A percentile compares a stretch with the other conserved stretches of the same genome.
These are phyloP conservation scores for Zizania palustris DNA, from an alignment of 202 grass and related monocot species.

Conservation along the genomic window DNA sequence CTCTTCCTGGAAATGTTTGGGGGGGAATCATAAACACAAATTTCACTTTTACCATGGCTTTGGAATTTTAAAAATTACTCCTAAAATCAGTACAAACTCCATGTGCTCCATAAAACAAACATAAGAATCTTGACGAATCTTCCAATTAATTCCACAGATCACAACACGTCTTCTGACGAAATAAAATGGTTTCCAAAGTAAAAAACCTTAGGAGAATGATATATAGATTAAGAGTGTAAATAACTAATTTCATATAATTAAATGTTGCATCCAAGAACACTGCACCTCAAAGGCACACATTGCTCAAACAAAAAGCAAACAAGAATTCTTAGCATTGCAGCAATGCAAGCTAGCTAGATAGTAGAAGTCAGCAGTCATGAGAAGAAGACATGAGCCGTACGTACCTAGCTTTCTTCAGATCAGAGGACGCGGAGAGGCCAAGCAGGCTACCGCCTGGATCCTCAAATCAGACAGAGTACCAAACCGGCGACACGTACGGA, in stretches of 20 bases:
- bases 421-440: background rate
- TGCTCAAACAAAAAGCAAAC: background rate
- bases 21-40: background rate
- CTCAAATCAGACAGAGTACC: background rate
- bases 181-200: background rate
- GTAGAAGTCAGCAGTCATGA: background rate
- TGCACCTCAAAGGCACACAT: background rate
- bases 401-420: conserved; percentile 11
- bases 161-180: conserved; percentile 3
- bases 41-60: too few species aligned
- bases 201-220: too few species aligned
- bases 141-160: background rate
- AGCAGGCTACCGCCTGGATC: background rate
- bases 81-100: background rate
- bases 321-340: background rate
- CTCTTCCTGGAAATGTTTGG: background rate
- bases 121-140: conserved; percentile 28
- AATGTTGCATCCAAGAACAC: too few species aligned
- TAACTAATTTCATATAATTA: too few species aligned
- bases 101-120: conserved; percentile 7
- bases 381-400: background rate
- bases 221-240: too few species aligned
- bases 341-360: background rate
- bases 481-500: background rate
- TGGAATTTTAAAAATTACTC: background rate